Base-by-base conservation (phyloP, 2,329 filamentous ascomycete species). In the Dothiorella sarmentorum region DNA sequence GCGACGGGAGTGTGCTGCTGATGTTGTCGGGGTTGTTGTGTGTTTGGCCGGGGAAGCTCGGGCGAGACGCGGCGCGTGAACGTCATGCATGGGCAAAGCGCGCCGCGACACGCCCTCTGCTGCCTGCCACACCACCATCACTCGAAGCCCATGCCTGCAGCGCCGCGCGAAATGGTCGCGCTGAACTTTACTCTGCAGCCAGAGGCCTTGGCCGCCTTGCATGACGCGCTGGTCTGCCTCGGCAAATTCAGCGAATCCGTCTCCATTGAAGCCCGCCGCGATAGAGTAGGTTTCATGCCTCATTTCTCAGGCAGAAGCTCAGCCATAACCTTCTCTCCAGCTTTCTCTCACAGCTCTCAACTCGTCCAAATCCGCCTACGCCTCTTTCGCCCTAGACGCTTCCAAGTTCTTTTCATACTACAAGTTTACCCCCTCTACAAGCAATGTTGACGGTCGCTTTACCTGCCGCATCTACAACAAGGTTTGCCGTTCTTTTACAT, bases 221-320 rank as follows among this genome's bases (percentile, higher is more conserved):
- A 90, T 65, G 89, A 92, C 71, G 82, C 85, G 22, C 81, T 93
- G 59, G 78, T 85, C 20, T 93, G 89, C 70, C 80, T 93, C 24
- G 83, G 84, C 67, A 91, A 90, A 72, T 92, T 93, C 75, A 89
- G 86, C 70, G 89, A 93, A 65, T 84, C 87, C 44, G 88, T 93
- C 18, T 88, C 85, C 24, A 79, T 93, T 38, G 89, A 92, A 71
- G 87, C 87, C 31, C 81, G 82, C 65, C 83, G 80, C 62, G 86
- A 90, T 66, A 84, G 82, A 70, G 88, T 88, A 73, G 56, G 71
- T 67, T 35, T 13, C 13, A 6, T 22, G 35, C 42, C 40, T 43
- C 38, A 29, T 24, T 38, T 18, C 29, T 67, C 42, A 55, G 22
- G 55, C 56, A 42, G 38, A 18, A 11, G 56, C 37, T 56, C 60